Base-by-base conservation (phyloP, 2,329 filamentous ascomycete genomes). In the Macrophomina pseudophaseolina region DNA sequence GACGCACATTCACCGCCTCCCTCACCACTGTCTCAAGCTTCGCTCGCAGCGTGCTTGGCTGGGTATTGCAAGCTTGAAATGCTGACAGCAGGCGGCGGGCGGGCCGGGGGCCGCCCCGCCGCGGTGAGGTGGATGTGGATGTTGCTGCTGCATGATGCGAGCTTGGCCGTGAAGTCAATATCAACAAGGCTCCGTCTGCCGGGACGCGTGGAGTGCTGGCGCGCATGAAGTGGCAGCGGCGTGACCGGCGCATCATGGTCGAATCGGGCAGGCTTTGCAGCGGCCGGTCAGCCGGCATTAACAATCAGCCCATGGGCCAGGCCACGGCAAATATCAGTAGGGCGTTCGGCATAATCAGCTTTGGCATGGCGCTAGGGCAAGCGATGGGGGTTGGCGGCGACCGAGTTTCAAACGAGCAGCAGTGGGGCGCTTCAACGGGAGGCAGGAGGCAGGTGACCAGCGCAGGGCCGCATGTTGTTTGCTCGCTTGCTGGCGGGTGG, bases 231-330 rank as follows among this genome's bases (percentile, higher is more conserved):
- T 44, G 40, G 58, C 58, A 49, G 58, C 58, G 42, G 58, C 58
- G 58, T 60, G 58, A 60, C 58, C 58, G 32, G 56, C 16, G 16
- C 56, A 59, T 59, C 56, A 59, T 40, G 30, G 56, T 44, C 56
- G 40, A 12, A 59, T 59, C 28, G 40, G 56, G 56, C 56, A 59
- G 56, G 14, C 18, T 28, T 12, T 32, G 56, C 56, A 59, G 11
- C 16, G 9, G 42, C 58, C 44, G 58, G 44, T 60, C 42, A 49
- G 49, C 35, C n/a, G 30, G 58, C 40, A 60, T 60, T 49, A 49
- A 60, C 58, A 60, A 60, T 60, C 56, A 60, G 54, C 54, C 54
- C 54, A 59, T 59, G 54, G 58, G 58, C 58, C 58, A 49, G 58
- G 49, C 52, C 40, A 60, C 58, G 58, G 58, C 58, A 60, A 49